Evolutionary conservation across 495 filamentous ascomycete genomes (phyloP).

Genomic region (Neurospora discreta): DNA sequence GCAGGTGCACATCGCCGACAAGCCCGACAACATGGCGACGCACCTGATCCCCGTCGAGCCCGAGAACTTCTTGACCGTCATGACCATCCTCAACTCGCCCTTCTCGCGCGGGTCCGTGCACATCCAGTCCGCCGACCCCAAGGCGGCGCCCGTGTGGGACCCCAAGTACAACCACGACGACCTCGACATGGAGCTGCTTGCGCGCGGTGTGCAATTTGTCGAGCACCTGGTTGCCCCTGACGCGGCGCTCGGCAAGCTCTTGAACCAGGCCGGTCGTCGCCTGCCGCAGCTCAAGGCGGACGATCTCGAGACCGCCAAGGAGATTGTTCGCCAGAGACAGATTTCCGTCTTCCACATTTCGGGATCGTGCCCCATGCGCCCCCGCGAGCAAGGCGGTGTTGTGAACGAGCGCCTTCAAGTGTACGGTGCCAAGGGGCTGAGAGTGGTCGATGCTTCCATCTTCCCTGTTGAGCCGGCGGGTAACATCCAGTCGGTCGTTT

Average conservation of each 20-base stretch:
- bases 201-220: constrained; percentile 34
- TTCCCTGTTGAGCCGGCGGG: constrained; percentile 37
- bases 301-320: constrained; percentile 23
- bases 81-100: constrained; percentile 34
- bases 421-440: constrained; percentile 34
- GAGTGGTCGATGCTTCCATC: constrained; percentile 46
- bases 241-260: constrained; percentile 22
- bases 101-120: constrained; percentile 50
- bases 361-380: constrained; percentile 28
- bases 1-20: constrained; percentile 22
- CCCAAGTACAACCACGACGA: constrained; percentile 44
- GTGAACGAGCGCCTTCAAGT: constrained; percentile 34
- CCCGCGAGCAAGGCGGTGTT: constrained; percentile 27
- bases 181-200: constrained; percentile 39
- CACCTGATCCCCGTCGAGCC: constrained; percentile 18
- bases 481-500: constrained; percentile 41
- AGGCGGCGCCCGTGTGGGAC: constrained; percentile 34
- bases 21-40: constrained; percentile 23
- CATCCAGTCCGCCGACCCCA: constrained; percentile 29
- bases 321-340: constrained; percentile 25
- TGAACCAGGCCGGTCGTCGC: constrained; percentile 23
- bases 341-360: constrained; percentile 29
- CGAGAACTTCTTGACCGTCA: constrained; percentile 33
- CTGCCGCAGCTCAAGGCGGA: constrained; percentile 14
- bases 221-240: constrained; percentile 31